Base-by-base conservation (phyloP, 495 filamentous ascomycete species). In the Melanomma pulvis-pyrius region DNA sequence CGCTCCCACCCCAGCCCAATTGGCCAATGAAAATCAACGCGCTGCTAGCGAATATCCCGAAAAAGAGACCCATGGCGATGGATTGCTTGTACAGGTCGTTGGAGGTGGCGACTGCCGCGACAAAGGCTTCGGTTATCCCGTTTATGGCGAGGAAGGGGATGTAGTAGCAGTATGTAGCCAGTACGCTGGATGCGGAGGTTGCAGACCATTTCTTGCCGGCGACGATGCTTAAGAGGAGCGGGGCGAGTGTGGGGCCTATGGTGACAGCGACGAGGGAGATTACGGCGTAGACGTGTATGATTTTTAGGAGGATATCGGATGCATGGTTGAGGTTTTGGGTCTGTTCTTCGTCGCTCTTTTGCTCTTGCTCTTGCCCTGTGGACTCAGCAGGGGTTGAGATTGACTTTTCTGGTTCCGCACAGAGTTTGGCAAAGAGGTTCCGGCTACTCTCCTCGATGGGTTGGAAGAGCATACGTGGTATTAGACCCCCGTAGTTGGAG, bases 101-200 rank as follows among this genome's bases (percentile, higher is more conserved):
- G 58, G 88, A 78, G 5, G 81, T 87, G 0, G 94, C 93, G 22
- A 93, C 88, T 24, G 90, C 89, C 7, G 92, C 86, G 12, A 98
- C 92, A 65, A 98, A 98, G 0, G 93, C 91, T 77, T 99, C 94
- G 1, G 87, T 85, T 29, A 97, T 86, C 44, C 94, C 94, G 72
- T 99, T 99, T 65, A 96, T 76, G 0, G 92, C 96, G 0, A 99
- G 80, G 6, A 98, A 84, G 17, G 94, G 94, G 63, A 99, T 91
- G 74, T 97, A 97, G 73, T 90, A 91, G 77, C 89, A 92, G 78
- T 97, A 98, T 0, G 82, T 81, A 0, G 89, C 83, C 11, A 98
- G 80, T 5, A 92, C 84, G n/a, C 86, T 85, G 39, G 84, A 85
- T 8, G 88, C 82, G 41, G 84, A 81, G 1, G 83, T 79, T 13